Percentiles rank a stretch among this genome's conserved stretches.
Conservation (phyloP, 495 filamentous ascomycete species). For the Chaetomidium leptoderma region DNA sequence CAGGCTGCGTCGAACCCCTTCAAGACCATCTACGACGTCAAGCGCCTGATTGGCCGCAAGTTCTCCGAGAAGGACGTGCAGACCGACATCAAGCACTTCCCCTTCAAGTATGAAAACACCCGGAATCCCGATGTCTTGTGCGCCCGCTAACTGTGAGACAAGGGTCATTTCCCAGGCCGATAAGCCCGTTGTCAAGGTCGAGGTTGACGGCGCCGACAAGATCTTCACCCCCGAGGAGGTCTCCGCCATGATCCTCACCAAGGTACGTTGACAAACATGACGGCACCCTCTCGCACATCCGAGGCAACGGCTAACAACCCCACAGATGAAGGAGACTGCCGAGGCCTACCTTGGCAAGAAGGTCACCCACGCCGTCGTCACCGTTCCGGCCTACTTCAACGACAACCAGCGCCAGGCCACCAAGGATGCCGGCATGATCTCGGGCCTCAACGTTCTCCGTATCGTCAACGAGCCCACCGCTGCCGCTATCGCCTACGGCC, state of each 20-base stretch:
- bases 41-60: slow-evolving; percentile 91
- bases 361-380: slow-evolving; percentile 95
- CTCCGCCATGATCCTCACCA: slow-evolving; percentile 80
- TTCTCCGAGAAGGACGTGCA: slow-evolving; percentile 82
- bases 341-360: slow-evolving; percentile 91
- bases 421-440: slow-evolving; percentile 93
- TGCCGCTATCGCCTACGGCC: slow-evolving; percentile 81
- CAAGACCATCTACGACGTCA: slow-evolving; percentile 88
- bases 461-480: slow-evolving; percentile 95
- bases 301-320: slow-evolving; percentile 7
- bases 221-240: slow-evolving; percentile 83
- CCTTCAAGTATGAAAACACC: slow-evolving; percentile 57
- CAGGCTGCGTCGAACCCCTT: slow-evolving; percentile 91
- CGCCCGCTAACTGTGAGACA: slow-evolving; percentile 12
- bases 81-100: slow-evolving; percentile 83
- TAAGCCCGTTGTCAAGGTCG: slow-evolving; percentile 75
- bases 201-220: slow-evolving; percentile 68
- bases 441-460: slow-evolving; percentile 93
- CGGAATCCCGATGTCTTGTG: neutral
- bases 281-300: neutral
- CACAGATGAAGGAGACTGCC: slow-evolving; percentile 90
- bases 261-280: slow-evolving; percentile 36
- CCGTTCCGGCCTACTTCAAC: slow-evolving; percentile 98
- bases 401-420: slow-evolving; percentile 97
- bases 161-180: slow-evolving; percentile 71